phyloP scores from a whole-genome alignment of 345 rosid genomes.

The Triadica sebifera region DNA sequence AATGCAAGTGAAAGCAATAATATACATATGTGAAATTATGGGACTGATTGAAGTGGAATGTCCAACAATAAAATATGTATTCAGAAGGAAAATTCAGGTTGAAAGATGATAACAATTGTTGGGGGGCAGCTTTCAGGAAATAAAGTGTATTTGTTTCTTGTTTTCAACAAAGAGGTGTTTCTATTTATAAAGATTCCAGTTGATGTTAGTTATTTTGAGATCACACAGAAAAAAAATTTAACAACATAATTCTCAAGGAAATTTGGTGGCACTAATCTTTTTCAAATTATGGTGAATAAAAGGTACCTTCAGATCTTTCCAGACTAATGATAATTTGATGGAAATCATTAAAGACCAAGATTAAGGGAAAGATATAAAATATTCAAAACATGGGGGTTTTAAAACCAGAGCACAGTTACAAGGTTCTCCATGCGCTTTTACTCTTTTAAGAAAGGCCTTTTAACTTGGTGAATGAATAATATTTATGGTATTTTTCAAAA shows the following conservation, averaged over 20 bases:
- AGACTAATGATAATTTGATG: neutral
- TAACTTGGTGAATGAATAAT: neutral
- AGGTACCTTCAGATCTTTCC: too few species aligned
- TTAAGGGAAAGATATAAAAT: too few species aligned
- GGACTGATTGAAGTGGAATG: neutral
- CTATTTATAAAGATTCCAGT: neutral
- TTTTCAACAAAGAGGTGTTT: neutral
- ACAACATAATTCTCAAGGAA: too few species aligned
- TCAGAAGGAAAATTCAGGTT: slow-evolving; percentile 1
- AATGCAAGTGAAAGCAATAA: neutral
- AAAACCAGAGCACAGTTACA: neutral
- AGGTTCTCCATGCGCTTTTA: neutral
- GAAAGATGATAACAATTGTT: too few species aligned
- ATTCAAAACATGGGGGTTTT: too few species aligned
- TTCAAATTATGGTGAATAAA: too few species aligned
- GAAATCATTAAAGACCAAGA: neutral
- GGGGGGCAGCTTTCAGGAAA: neutral
- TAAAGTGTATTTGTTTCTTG: neutral
- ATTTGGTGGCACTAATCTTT: too few species aligned
- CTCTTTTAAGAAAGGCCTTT: neutral
- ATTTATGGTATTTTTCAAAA: neutral
- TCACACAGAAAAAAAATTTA: too few species aligned
- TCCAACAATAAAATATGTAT: neutral
- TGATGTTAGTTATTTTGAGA: neutral
- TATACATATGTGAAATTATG: too few species aligned